phyloP scores from a whole-genome alignment of 805 yeast genomes.

The Candida boleticola region DNA sequence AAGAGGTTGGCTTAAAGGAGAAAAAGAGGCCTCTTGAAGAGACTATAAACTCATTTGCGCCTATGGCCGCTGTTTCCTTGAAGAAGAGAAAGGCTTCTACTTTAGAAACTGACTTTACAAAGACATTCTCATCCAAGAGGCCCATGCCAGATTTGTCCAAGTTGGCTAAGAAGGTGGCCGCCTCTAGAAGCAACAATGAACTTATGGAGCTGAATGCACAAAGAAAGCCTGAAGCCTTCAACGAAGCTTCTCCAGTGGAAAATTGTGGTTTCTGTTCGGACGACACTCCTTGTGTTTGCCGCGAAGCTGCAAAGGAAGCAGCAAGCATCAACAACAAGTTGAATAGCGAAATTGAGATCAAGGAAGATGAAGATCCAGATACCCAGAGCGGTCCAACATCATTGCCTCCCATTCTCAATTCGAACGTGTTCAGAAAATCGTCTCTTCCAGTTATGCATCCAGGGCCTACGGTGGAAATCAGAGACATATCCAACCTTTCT shows the following conservation, averaged over 20 bases:
- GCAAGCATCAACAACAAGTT: slow-evolving; percentile 34
- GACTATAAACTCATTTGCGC: slow-evolving; percentile 46
- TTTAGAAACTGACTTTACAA: slow-evolving; percentile 57
- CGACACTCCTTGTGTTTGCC: slow-evolving; percentile 88
- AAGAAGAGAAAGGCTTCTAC: slow-evolving; percentile 19
- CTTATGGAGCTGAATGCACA: slow-evolving; percentile 4
- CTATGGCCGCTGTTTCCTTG: slow-evolving; percentile 67
- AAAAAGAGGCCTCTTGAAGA: slow-evolving; percentile 23
- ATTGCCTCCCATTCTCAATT: slow-evolving; percentile 40
- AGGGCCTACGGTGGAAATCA: slow-evolving; percentile 56
- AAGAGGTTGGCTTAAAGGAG: slow-evolving; percentile 43
- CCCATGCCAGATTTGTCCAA: slow-evolving; percentile 39
- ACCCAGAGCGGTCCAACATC: slow-evolving; percentile 31
- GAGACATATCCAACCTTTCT: slow-evolving; percentile 39
- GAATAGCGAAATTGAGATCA: slow-evolving; percentile 11
- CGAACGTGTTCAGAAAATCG: slow-evolving; percentile 27
- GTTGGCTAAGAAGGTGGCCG: slow-evolving; percentile 14
- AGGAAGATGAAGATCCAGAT: slow-evolving; percentile 21
- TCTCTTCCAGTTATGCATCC: slow-evolving; percentile 62
- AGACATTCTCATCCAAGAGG: slow-evolving; percentile 33
- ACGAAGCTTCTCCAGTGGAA: slow-evolving; percentile 55
- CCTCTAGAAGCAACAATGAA: slow-evolving; percentile 3
- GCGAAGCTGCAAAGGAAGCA: slow-evolving; percentile 65
- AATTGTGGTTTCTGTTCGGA: slow-evolving; percentile 94
- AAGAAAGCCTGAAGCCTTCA: slow-evolving; percentile 26